Percentiles rank a stretch among this genome's conserved stretches.
Evolutionary conservation across 306 rosid genomes (phyloP).

Genomic region (Inga leiocalycina): DNA sequence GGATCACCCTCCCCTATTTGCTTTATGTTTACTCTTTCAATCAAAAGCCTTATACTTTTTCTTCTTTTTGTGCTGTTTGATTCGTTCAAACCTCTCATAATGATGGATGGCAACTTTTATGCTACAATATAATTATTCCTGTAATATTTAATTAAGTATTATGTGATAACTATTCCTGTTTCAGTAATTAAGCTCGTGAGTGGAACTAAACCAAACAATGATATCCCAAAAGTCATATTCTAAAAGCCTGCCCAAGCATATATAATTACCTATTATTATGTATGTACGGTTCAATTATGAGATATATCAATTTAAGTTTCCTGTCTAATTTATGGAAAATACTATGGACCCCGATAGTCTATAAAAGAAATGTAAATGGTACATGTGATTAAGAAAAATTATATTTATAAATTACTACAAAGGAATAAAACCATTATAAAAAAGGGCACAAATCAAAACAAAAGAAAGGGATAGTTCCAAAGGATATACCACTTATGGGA

Average conservation of each 20-base stretch:
- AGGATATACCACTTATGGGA: constrained; percentile 53
- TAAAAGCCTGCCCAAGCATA: neutral
- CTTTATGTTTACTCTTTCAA: neutral
- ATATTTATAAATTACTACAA: neutral
- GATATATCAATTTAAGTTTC: neutral
- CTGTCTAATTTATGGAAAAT: neutral
- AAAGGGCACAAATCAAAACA: neutral
- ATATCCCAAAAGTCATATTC: neutral
- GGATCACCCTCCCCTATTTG: neutral
- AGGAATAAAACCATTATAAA: neutral
- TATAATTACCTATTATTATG: neutral
- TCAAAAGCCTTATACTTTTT: neutral
- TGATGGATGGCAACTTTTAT: neutral
- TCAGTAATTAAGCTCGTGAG: neutral
- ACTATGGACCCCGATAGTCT: neutral
- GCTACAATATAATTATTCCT: neutral
- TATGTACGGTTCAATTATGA: neutral
- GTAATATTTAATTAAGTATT: neutral
- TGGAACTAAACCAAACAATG: neutral
- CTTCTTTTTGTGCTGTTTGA: neutral
- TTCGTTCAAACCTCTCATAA: neutral
- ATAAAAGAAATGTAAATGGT: neutral
- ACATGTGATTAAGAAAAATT: neutral
- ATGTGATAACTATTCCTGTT: neutral
- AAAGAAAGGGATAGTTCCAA: constrained; percentile 46